Conservation (phyloP, 2,329 filamentous ascomycete species). For the Clonostachys byssicola region DNA sequence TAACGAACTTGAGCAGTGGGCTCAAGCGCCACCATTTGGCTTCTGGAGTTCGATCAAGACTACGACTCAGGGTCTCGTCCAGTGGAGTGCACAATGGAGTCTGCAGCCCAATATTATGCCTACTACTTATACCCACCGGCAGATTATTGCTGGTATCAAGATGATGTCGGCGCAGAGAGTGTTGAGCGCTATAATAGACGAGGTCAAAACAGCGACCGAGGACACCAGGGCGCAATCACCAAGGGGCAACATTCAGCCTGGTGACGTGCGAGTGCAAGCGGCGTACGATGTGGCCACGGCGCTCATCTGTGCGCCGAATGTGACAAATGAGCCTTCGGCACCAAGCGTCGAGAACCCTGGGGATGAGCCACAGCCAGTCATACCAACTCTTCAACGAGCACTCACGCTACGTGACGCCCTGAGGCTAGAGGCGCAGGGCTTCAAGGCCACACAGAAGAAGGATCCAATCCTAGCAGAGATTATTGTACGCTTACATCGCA, state of each 20-base stretch:
- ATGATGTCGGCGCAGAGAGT: slow-evolving; percentile 59
- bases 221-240: slow-evolving; percentile 10
- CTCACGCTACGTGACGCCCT: slow-evolving; percentile 59
- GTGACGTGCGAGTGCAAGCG: slow-evolving; percentile 17
- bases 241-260: background rate
- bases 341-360: slow-evolving; percentile 22
- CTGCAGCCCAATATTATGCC: slow-evolving; percentile 53
- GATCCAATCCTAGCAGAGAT: slow-evolving; percentile 56
- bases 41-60: slow-evolving; percentile 54
- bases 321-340: slow-evolving; percentile 34
- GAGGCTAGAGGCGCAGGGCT: slow-evolving; percentile 52
- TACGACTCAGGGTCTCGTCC: slow-evolving; percentile 57
- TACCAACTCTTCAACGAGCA: slow-evolving; percentile 30
- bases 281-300: slow-evolving; percentile 67
- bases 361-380: slow-evolving; percentile 8
- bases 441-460: slow-evolving; percentile 48
- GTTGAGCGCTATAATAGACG: slow-evolving; percentile 60
- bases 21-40: slow-evolving; percentile 35
- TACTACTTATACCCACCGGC: slow-evolving; percentile 67
- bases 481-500: slow-evolving; percentile 57
- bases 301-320: slow-evolving; percentile 64
- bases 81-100: slow-evolving; percentile 65
- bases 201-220: slow-evolving; percentile 59
- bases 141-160: slow-evolving; percentile 56
- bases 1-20: slow-evolving; percentile 66